Evolutionary conservation across 257 asterid genomes (phyloP), one percentile per base, ranked within the genome.

Genomic region (Nicotiana noctiflora): DNA sequence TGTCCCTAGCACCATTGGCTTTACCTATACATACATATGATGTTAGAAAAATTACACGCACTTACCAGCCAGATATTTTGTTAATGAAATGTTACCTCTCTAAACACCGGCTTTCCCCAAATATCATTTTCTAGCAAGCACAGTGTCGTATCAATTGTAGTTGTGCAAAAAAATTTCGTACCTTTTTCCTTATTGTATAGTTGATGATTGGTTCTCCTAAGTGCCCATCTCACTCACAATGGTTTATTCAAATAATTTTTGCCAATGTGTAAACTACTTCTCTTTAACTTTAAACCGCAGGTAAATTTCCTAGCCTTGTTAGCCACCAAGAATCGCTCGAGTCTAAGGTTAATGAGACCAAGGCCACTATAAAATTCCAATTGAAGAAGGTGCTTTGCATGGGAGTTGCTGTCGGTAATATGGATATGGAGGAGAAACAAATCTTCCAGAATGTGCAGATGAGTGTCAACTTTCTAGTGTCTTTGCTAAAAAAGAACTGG

Each of bases 401-500:
- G 81, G 81, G 81, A 60, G 81, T 79, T 59, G 81, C 81, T 4
- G 81, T 79, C 2, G 81, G 81, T 9, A 79, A 79, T 52, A 37
- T 62, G 59, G 62, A 65, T 61, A 79, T 79, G 81, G 81, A 79
- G 60, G 81, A 79, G 61, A 79, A 79, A 52, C 81, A 79, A 65
- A 79, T 79, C 75, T 79, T 79, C 27, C 81, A 79, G 2, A 79
- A 79, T 11, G 81, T 79, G 21, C 81, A 79, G 12, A 79, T 79
- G 81, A 79, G 81, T 31, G 46, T 79, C 75, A 79, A 79, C 60
- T 79, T 79, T 60, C 61, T 79, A 0, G 81, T 79, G 21, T 79
- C 81, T n/a, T 44, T 79, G 81, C 72, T 79, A 51, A 79, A 79
- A 60, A 79, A 79, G 81, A 79, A 79, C 32, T 79, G 81, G 81